Percentiles rank a stretch among this genome's conserved stretches.
These are phyloP conservation scores for Lactarius hatsudake DNA, from an alignment of 768 basidiomycete species.

Conservation along the genomic window DNA sequence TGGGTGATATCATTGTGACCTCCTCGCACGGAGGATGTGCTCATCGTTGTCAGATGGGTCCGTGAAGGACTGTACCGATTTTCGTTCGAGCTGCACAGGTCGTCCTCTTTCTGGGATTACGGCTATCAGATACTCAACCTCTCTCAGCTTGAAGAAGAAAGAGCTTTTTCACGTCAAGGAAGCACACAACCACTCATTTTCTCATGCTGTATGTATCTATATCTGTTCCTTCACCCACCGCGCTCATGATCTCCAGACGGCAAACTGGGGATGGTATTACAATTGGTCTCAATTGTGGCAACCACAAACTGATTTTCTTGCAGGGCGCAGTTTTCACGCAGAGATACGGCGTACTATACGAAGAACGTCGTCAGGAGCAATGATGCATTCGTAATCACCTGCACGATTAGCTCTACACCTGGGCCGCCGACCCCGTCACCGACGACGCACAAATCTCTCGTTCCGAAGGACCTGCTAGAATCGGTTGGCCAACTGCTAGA, in stretches of 20 bases:
- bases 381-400: conserved; percentile 74
- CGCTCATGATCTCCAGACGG: conserved; percentile 46
- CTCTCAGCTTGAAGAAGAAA: conserved; percentile 44
- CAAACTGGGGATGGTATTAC: conserved; percentile 83
- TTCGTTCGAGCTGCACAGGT: conserved; percentile 79
- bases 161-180: conserved; percentile 65
- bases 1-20: conserved; percentile 27
- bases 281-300: conserved; percentile 3
- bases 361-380: conserved; percentile 48
- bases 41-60: conserved; percentile 57
- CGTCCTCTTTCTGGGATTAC: conserved; percentile 20
- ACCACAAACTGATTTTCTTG: conserved; percentile 5
- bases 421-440: conserved; percentile 47
- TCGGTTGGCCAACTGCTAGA: conserved; percentile 74
- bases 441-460: conserved; percentile 45
- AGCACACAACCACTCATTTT: conserved; percentile 79
- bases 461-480: conserved; percentile 65
- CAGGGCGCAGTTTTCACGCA: conserved; percentile 77
- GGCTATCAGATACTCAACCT: conserved; percentile 1
- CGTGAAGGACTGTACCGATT: conserved; percentile 85
- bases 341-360: conserved; percentile 67
- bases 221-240: too few relatives aligned
- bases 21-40: neutral
- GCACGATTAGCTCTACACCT: conserved; percentile 72
- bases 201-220: conserved; percentile 51